Evolutionary conservation across 2,329 filamentous ascomycete species (phyloP).

Genomic region (Fusarium chuoi): DNA sequence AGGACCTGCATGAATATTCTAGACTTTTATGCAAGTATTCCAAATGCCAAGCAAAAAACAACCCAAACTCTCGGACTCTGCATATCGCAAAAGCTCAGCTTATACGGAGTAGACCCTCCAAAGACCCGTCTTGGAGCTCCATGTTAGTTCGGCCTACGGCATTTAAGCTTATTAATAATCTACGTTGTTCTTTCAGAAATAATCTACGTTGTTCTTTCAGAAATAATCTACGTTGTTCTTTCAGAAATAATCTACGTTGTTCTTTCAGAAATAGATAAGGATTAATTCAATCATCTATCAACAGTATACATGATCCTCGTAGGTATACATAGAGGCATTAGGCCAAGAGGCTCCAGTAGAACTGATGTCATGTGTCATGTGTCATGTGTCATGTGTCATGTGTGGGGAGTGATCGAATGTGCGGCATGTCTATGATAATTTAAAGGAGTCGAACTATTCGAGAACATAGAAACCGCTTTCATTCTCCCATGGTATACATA

Average conservation of each 20-base stretch:
- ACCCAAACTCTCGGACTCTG: not conserved
- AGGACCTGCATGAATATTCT: not conserved
- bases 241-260: not conserved
- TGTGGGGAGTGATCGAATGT: not conserved
- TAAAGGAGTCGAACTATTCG: not conserved
- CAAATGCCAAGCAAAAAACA: not conserved
- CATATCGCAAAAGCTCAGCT: not conserved
- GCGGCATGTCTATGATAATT: not conserved
- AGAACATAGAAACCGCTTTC: slow-evolving; percentile 6
- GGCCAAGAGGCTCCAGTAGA: not conserved
- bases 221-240: not conserved
- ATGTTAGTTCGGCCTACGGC: not conserved
- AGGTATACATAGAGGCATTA: not conserved
- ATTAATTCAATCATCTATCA: not conserved
- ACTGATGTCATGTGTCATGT: not conserved
- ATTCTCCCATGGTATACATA: not conserved
- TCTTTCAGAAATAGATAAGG: not conserved
- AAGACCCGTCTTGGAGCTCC: not conserved
- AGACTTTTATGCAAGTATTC: not conserved
- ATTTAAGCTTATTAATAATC: not conserved
- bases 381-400: not conserved
- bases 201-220: too few relatives aligned
- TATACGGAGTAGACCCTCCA: not conserved
- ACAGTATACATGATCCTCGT: not conserved
- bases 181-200: not conserved